Evolutionary conservation across 495 filamentous ascomycete genomes (phyloP).

Genomic region (Talaromyces stipitatus): DNA sequence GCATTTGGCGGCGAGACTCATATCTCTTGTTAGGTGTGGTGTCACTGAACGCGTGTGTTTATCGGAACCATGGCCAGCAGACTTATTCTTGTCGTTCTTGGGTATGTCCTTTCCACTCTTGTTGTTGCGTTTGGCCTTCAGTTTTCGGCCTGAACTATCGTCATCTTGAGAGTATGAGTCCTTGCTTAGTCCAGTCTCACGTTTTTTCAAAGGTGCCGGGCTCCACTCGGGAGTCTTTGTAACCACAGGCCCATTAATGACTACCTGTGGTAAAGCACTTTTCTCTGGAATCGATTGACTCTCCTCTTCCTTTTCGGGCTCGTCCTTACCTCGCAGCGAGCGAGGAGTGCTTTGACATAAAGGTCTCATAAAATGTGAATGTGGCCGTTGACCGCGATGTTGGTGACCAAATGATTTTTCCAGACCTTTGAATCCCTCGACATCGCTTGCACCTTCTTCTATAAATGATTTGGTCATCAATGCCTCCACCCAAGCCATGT

Average conservation of each 20-base stretch:
- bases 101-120: constrained; percentile 28
- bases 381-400: constrained; percentile 51
- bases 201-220: background rate
- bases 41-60: constrained; percentile 14
- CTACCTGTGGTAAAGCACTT: constrained; percentile 7
- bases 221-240: background rate
- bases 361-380: constrained; percentile 62
- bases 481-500: constrained; percentile 53
- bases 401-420: constrained; percentile 59
- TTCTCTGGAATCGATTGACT: background rate
- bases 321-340: constrained; percentile 22
- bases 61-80: constrained; percentile 13
- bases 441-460: constrained; percentile 56
- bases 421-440: constrained; percentile 60
- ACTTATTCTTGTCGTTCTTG: constrained; percentile 33
- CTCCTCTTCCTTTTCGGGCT: background rate
- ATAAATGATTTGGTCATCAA: constrained; percentile 60
- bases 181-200: constrained; percentile 18
- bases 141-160: constrained; percentile 26
- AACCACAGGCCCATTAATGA: constrained; percentile 14
- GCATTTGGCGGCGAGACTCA: constrained; percentile 14
- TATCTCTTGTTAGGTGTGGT: constrained; percentile 25
- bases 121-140: constrained; percentile 27
- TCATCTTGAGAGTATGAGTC: constrained; percentile 32
- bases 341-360: constrained; percentile 52